Evolutionary conservation across 306 rosid species (phyloP).

Genomic region (Mimosa pudica): DNA sequence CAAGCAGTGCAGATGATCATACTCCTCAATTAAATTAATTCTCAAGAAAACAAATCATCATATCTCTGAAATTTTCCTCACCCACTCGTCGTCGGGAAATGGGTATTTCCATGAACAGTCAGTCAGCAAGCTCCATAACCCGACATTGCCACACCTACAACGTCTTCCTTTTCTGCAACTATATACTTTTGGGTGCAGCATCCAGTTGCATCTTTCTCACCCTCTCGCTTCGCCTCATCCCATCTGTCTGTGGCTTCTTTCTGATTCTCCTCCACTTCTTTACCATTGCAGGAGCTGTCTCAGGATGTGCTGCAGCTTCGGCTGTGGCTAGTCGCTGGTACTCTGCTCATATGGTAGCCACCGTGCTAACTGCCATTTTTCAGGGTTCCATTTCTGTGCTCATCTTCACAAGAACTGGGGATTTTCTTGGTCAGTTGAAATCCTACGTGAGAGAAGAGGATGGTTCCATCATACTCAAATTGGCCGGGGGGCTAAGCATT

Average conservation of each 20-base stretch:
- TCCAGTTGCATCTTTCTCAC: constrained; percentile 95
- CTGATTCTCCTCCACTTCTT: constrained; percentile 77
- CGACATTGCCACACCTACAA: constrained; percentile 71
- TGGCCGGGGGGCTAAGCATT: constrained; percentile 73
- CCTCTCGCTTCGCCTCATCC: constrained; percentile 80
- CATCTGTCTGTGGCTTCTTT: constrained; percentile 81
- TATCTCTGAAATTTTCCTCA: not conserved
- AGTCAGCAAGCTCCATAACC: constrained; percentile 18
- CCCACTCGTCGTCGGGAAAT: constrained; percentile 12
- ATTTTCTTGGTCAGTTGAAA: constrained; percentile 63
- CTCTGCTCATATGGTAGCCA: constrained; percentile 83
- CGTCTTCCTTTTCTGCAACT: constrained; percentile 82
- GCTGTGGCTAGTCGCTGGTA: constrained; percentile 62
- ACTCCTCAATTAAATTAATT: not conserved
- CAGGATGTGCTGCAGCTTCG: constrained; percentile 71
- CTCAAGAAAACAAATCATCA: not conserved
- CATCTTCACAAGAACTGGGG: constrained; percentile 61
- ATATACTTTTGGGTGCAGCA: constrained; percentile 84
- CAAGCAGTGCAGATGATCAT: not conserved
- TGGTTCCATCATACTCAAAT: constrained; percentile 68
- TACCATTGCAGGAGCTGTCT: constrained; percentile 71
- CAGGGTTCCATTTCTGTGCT: constrained; percentile 84
- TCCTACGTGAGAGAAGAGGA: constrained; percentile 86
- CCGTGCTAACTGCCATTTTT: constrained; percentile 75
- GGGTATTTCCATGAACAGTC: constrained; percentile 44